These are phyloP conservation scores for Hebeloma cylindrosporum DNA, from an alignment of 768 basidiomycete genomes.

Conservation along the genomic window DNA sequence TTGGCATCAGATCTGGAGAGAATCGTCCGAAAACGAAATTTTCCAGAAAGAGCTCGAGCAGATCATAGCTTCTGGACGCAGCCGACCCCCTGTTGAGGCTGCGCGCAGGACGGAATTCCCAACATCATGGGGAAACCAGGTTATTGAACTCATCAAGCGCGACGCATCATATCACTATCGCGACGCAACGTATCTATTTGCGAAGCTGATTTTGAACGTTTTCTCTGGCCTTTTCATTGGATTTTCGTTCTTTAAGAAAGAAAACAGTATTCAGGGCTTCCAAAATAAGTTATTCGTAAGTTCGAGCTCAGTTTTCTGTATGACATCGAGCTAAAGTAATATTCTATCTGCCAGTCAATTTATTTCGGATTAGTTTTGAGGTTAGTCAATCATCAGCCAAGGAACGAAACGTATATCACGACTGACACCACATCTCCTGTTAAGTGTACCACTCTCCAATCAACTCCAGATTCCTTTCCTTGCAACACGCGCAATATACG, in stretches of 20 bases:
- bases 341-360: no score
- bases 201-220: constrained; percentile 55
- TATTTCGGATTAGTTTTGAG: no score
- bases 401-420: no score
- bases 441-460: constrained; percentile 51
- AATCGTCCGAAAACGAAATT: constrained; percentile 42
- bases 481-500: constrained; percentile 54
- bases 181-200: constrained; percentile 55
- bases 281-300: constrained; percentile 65
- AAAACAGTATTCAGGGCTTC: constrained; percentile 50
- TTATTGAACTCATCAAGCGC: constrained; percentile 41
- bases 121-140: constrained; percentile 51
- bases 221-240: constrained; percentile 54
- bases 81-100: constrained; percentile 35
- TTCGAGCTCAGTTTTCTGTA: constrained; percentile 19
- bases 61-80: constrained; percentile 49
- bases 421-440: no score
- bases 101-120: constrained; percentile 46
- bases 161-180: constrained; percentile 49
- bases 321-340: no score
- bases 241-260: constrained; percentile 59
- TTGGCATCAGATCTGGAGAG: constrained; percentile 57
- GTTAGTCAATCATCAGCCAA: no score
- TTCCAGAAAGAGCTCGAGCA: constrained; percentile 39
- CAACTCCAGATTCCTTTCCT: constrained; percentile 64